Evolutionary conservation across 768 basidiomycete species (phyloP).

Genomic region (Lentinula sp.): DNA sequence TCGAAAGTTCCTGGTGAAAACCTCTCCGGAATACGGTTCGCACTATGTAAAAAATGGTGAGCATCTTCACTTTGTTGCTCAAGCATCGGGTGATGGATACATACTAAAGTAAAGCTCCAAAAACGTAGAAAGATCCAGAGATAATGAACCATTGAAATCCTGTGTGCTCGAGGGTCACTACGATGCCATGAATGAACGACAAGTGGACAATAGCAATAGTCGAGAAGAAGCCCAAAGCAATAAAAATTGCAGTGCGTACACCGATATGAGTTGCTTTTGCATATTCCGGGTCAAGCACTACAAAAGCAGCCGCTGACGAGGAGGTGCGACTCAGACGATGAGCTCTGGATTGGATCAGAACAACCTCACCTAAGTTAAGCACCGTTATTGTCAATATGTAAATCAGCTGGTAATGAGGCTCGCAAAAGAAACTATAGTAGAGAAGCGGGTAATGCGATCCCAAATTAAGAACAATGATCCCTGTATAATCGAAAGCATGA

Average conservation of each 20-base stretch:
- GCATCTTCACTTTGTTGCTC: no score
- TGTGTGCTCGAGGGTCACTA: slow-evolving; percentile 50
- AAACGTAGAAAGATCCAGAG: slow-evolving; percentile 69
- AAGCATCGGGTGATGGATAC: slow-evolving; percentile 18
- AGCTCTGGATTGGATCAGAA: no score
- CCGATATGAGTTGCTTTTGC: slow-evolving; percentile 68
- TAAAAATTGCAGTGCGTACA: slow-evolving; percentile 73
- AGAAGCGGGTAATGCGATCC: slow-evolving; percentile 77
- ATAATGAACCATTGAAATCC: slow-evolving; percentile 66
- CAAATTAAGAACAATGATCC: slow-evolving; percentile 71
- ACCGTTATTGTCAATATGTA: slow-evolving; percentile 48
- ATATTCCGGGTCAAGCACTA: slow-evolving; percentile 76
- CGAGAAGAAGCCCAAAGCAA: slow-evolving; percentile 67
- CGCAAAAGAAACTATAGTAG: slow-evolving; percentile 75
- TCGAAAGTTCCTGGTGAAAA: slow-evolving; percentile 75
- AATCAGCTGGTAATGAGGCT: slow-evolving; percentile 42
- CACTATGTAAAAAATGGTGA: slow-evolving; percentile 37
- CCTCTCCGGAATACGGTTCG: slow-evolving; percentile 76
- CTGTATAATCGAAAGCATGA: slow-evolving; percentile 69
- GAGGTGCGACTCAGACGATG: no score
- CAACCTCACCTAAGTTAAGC: slow-evolving; percentile 51
- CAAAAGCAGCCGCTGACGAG: slow-evolving; percentile 51
- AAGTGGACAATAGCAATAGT: slow-evolving; percentile 66
- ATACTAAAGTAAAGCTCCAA: slow-evolving; percentile 78
- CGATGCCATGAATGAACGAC: slow-evolving; percentile 50